phyloP scores from a whole-genome alignment of 768 basidiomycete genomes.

The Collybia sordida region DNA sequence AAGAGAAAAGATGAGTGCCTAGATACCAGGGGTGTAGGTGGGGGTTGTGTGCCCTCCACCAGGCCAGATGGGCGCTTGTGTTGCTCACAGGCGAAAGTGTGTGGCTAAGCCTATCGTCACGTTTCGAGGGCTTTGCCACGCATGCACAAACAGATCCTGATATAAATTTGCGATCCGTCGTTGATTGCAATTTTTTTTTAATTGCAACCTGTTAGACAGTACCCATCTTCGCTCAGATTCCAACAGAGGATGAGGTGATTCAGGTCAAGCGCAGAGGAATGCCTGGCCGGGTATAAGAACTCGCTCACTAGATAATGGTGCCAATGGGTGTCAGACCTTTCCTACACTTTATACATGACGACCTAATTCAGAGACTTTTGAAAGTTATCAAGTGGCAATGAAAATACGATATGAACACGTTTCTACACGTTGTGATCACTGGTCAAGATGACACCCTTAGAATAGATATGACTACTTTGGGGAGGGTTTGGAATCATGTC shows the following conservation, averaged over 20 bases:
- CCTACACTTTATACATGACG: slow-evolving; percentile 40
- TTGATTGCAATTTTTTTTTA: slow-evolving; percentile 10
- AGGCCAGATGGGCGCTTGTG: not conserved
- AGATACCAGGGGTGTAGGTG: too few species aligned
- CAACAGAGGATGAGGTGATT: slow-evolving; percentile 61
- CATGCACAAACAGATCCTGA: slow-evolving; percentile 5
- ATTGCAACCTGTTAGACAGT: slow-evolving; percentile 75
- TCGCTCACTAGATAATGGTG: slow-evolving; percentile 50
- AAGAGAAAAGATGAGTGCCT: too few species aligned
- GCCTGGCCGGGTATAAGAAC: slow-evolving; percentile 60
- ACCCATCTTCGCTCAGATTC: slow-evolving; percentile 47
- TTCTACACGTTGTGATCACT: too few species aligned
- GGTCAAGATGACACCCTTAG: too few species aligned
- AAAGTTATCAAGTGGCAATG: too few species aligned
- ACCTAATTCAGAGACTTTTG: too few species aligned
- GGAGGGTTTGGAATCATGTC: too few species aligned
- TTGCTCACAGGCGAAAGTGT: not conserved
- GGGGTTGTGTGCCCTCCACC: too few species aligned
- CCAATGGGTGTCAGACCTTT: slow-evolving; percentile 64
- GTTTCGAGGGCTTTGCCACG: not conserved
- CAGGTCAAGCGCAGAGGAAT: slow-evolving; percentile 62
- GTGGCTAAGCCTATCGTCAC: not conserved
- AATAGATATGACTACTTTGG: too few species aligned
- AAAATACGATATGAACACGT: too few species aligned
- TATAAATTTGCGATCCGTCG: not conserved